Evolutionary conservation across 2,329 filamentous ascomycete species (phyloP).

Genomic region (Boeremia lycopersici): DNA sequence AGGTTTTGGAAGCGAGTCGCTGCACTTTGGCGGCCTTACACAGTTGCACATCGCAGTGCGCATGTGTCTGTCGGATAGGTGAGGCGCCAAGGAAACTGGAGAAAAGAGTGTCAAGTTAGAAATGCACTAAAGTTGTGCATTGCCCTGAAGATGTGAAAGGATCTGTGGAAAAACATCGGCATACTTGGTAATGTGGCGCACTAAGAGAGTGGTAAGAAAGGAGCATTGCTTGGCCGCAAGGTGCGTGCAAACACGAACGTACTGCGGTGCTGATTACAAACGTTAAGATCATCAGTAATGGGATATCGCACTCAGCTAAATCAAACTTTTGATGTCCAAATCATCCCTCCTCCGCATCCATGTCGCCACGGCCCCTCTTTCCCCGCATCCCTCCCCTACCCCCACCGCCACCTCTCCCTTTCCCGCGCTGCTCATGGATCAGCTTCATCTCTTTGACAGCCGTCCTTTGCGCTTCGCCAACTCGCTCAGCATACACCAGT

Average conservation of each 20-base stretch:
- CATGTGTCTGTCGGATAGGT: no score
- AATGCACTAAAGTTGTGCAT: no score
- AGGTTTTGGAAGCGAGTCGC: no score
- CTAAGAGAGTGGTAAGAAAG: not conserved
- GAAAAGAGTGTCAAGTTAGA: no score
- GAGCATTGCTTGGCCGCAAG: not conserved
- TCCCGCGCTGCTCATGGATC: slow-evolving; percentile 70
- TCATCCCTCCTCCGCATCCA: slow-evolving; percentile 77
- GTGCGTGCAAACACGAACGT: not conserved
- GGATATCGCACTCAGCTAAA: slow-evolving; percentile 5
- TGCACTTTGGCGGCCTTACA: no score
- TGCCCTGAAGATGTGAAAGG: no score
- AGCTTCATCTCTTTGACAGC: slow-evolving; percentile 83
- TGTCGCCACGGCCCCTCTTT: slow-evolving; percentile 64
- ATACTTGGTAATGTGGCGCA: no score
- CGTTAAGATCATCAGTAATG: not conserved
- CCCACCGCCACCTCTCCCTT: slow-evolving; percentile 59
- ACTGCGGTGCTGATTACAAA: not conserved
- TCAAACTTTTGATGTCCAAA: not conserved
- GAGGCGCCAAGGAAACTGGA: no score
- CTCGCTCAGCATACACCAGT: slow-evolving; percentile 77
- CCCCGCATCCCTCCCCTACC: slow-evolving; percentile 35
- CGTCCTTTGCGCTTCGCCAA: slow-evolving; percentile 82
- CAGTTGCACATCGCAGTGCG: no score
- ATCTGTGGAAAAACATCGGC: no score